Evolutionary conservation across 1,139 yeast species (phyloP), one percentile per base, ranked within the genome.

Genomic region (Pichia sp.): DNA sequence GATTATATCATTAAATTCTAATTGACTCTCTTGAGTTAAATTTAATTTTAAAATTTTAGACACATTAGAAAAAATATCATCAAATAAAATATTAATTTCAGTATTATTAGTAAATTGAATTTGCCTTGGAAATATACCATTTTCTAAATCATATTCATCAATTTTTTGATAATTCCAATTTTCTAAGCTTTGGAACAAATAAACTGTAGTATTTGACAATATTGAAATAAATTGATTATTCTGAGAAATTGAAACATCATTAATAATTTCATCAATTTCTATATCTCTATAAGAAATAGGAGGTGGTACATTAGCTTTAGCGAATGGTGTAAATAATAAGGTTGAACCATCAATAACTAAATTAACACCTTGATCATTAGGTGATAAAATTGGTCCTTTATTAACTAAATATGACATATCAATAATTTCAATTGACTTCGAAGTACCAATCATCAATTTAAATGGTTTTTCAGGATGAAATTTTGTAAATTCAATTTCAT

Each of bases 381-480:
- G 90, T 8, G 77, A 64, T 9, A 70, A 63, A 0, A 84, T 74
- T 8, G 95, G 83, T 1, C 97, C 97, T 8, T 78, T 71, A 1
- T 76, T 73, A 31, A 79, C 71, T 51, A 75, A 75, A 60, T 80
- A 73, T 2, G 90, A 74, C 58, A 89, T 77, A 56, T 86, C 90
- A 40, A 82, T 71, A 41, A 87, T 74, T 51, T 80, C 82, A 33
- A 89, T 63, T 2, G 69, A 68, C 7, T 62, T 54, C 0, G 65
- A 52, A 12, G 81, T 74, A 24, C 83, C 87, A 46, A 84, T 67
- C 75, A 87, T 72, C 38, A 87, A 63, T 37, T 86, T 81, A 40
- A 80, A 73, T 1, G 95, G 89, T 59, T 86, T 85, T 59, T 90
- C 97, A 1, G 95, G 92, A 58, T 92, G 97, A 80, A 95, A 92